Percentiles rank a stretch among this genome's conserved stretches.
Conservation (phyloP, 352 stramenopile genomes). For the Phytophthora sp. region DNA sequence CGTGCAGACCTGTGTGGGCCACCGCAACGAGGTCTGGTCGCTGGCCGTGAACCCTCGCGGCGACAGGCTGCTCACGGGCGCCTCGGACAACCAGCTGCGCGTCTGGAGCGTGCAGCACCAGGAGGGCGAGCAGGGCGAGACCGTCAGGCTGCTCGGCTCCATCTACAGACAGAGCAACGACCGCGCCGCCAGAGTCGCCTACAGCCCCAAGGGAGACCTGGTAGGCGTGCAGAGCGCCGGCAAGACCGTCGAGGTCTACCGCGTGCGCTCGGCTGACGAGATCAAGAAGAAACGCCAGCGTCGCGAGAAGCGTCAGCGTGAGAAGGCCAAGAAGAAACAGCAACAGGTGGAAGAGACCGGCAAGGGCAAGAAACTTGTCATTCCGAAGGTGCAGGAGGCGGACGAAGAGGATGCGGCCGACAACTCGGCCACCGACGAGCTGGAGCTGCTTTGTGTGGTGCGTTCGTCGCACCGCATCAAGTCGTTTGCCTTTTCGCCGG, state of each 20-base stretch:
- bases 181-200: slow-evolving; percentile 66
- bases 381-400: slow-evolving; percentile 29
- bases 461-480: slow-evolving; percentile 87
- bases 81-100: slow-evolving; percentile 85
- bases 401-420: slow-evolving; percentile 62
- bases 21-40: slow-evolving; percentile 93
- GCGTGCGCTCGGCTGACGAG: slow-evolving; percentile 79
- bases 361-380: slow-evolving; percentile 40
- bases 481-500: slow-evolving; percentile 87
- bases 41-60: slow-evolving; percentile 75
- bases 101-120: slow-evolving; percentile 64
- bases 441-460: slow-evolving; percentile 88
- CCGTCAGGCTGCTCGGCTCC: slow-evolving; percentile 69
- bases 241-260: slow-evolving; percentile 93
- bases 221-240: slow-evolving; percentile 82
- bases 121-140: slow-evolving; percentile 40
- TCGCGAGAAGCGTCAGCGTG: slow-evolving; percentile 84
- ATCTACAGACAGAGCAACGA: slow-evolving; percentile 83
- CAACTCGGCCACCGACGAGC: slow-evolving; percentile 80
- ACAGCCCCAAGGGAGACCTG: slow-evolving; percentile 63
- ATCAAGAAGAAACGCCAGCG: slow-evolving; percentile 94
- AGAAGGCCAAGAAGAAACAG: slow-evolving; percentile 88
- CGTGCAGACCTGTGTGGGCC: slow-evolving; percentile 93
- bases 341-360: slow-evolving; percentile 31
- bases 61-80: slow-evolving; percentile 76